These are phyloP conservation scores for Arabis alpina DNA, from an alignment of 345 rosid species.

Conservation along the genomic window DNA sequence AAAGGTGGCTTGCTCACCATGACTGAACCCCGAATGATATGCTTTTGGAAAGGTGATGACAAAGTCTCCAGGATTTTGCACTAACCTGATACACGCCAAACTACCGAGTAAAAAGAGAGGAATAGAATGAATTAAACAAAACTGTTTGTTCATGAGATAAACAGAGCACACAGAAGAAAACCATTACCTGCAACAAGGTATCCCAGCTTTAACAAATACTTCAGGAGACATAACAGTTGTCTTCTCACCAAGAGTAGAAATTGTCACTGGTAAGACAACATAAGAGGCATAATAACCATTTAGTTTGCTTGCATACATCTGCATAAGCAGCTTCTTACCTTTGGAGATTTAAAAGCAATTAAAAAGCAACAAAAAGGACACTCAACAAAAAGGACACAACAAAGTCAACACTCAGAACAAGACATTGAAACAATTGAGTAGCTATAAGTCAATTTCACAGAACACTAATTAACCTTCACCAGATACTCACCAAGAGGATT, in stretches of 20 bases:
- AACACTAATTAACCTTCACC: neutral
- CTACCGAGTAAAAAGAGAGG: neutral
- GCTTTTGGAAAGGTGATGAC: conserved; percentile 99
- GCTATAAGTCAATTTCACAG: neutral
- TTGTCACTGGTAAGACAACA: conserved; percentile 63
- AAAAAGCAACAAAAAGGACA: conserved; percentile 7
- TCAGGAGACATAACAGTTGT: conserved; percentile 98
- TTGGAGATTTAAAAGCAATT: conserved; percentile 18
- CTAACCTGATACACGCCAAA: conserved; percentile 61
- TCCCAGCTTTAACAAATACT: conserved; percentile 84
- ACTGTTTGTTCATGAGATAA: conserved; percentile 1
- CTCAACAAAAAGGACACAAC: conserved; percentile 6
- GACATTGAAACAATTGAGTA: conserved; percentile 12
- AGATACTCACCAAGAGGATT: conserved; percentile 85
- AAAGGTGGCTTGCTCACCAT: conserved; percentile 56
- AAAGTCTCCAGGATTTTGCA: conserved; percentile 94
- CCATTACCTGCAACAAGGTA: conserved; percentile 96
- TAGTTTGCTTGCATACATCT: conserved; percentile 14
- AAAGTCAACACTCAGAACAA: conserved; percentile 33
- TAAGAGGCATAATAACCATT: conserved; percentile 17
- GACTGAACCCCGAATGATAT: conserved; percentile 98
- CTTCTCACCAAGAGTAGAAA: conserved; percentile 92
- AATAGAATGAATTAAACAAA: neutral
- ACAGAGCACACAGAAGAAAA: conserved; percentile 41
- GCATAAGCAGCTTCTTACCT: conserved; percentile 44